Percentiles rank a stretch among this genome's conserved stretches.
Conservation (phyloP, 108 stramenopile species). For the Nitzschia sp. region DNA sequence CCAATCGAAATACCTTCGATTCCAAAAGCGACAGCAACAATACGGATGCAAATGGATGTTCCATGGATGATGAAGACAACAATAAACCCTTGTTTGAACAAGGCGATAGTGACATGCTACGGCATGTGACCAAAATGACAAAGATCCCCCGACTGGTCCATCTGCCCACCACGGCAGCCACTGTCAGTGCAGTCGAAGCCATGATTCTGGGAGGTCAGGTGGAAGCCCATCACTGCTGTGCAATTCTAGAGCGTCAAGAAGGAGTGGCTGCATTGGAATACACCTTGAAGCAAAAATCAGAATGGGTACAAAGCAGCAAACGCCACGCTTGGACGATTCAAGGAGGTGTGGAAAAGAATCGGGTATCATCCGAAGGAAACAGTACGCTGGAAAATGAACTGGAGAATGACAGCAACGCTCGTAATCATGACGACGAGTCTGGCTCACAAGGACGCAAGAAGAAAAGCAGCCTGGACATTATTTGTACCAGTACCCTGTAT, state of each 20-base stretch:
- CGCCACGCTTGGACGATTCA: background rate
- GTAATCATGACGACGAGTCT: conserved; percentile 3
- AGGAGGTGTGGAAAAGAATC: background rate
- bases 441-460: background rate
- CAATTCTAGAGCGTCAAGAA: conserved; percentile 16
- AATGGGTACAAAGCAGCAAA: conserved; percentile 4
- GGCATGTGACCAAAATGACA: conserved; percentile 1
- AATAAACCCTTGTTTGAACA: background rate
- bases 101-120: conserved; percentile 13
- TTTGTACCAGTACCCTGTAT: conserved; percentile 13
- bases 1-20: background rate
- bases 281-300: conserved; percentile 15
- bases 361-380: too few species aligned
- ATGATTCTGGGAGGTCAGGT: conserved; percentile 15
- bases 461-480: conserved; percentile 12
- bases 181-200: conserved; percentile 18
- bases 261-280: conserved; percentile 18
- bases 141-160: conserved; percentile 10
- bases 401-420: background rate
- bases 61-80: background rate
- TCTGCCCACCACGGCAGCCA: conserved; percentile 12
- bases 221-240: conserved; percentile 13
- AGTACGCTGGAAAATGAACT: too few species aligned
- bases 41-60: background rate
- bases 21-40: conserved; percentile 29